phyloP scores from a whole-genome alignment of 2,329 filamentous ascomycete genomes.

The Apiospora kogelbergensis region DNA sequence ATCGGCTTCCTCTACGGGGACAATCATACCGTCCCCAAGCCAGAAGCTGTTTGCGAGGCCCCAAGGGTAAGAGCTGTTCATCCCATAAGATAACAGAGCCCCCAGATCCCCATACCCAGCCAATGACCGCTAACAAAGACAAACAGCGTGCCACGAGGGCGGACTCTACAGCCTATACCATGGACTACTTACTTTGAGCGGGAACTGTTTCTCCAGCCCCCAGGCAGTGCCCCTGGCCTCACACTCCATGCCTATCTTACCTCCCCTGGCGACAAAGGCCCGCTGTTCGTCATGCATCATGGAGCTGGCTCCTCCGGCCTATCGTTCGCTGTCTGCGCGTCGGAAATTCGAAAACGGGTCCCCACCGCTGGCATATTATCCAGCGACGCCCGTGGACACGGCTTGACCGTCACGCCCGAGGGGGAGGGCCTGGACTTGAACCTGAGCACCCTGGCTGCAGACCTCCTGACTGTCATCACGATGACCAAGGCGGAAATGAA shows the following conservation, averaged over 20 bases:
- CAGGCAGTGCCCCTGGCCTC: slow-evolving; percentile 45
- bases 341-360: slow-evolving; percentile 73
- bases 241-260: slow-evolving; percentile 86
- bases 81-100: background rate
- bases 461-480: slow-evolving; percentile 69
- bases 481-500: slow-evolving; percentile 66
- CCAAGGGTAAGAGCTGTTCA: slow-evolving; percentile 52
- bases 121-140: background rate
- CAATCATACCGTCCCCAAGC: slow-evolving; percentile 77
- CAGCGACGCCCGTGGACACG: slow-evolving; percentile 84
- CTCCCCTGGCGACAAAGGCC: slow-evolving; percentile 71
- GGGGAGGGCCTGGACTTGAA: slow-evolving; percentile 61
- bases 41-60: slow-evolving; percentile 73
- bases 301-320: slow-evolving; percentile 91
- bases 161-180: slow-evolving; percentile 64
- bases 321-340: slow-evolving; percentile 81
- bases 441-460: slow-evolving; percentile 69
- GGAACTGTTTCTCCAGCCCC: slow-evolving; percentile 69
- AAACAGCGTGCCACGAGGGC: slow-evolving; percentile 47
- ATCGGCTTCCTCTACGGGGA: slow-evolving; percentile 90
- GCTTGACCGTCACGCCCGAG: slow-evolving; percentile 59
- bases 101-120: no score
- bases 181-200: slow-evolving; percentile 93
- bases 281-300: slow-evolving; percentile 91
- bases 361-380: slow-evolving; percentile 83